Conservation (phyloP, 1,284 basidiomycete species). For the Trichosporon faecale region DNA sequence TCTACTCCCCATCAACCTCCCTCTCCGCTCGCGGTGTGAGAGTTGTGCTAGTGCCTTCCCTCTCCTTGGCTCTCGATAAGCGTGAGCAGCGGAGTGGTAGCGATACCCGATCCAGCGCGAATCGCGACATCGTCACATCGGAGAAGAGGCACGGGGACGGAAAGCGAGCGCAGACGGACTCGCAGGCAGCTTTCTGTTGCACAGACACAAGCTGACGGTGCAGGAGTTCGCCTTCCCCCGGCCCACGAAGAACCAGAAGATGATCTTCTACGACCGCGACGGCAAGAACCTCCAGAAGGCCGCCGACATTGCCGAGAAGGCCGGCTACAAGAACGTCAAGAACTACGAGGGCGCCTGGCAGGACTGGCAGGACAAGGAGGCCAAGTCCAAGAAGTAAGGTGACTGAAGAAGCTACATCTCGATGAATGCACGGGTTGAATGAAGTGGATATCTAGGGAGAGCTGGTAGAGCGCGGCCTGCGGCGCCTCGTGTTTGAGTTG, state of each 20-base stretch:
- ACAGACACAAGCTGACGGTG: background rate
- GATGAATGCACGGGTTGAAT: background rate
- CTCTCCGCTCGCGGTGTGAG: too few species aligned
- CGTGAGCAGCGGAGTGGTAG: too few species aligned
- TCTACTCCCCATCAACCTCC: too few species aligned
- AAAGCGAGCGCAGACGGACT: too few species aligned
- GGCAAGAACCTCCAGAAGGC: constrained; percentile 77
- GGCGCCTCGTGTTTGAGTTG: too few species aligned
- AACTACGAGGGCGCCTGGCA: constrained; percentile 60
- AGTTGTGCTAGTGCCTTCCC: too few species aligned
- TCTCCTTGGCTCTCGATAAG: too few species aligned
- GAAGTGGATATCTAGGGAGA: too few species aligned
- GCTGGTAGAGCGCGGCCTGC: too few species aligned
- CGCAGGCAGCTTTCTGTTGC: background rate
- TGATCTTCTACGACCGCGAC: constrained; percentile 86
- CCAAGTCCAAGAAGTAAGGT: constrained; percentile 10
- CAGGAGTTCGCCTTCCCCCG: constrained; percentile 71
- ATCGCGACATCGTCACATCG: background rate
- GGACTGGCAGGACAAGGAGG: constrained; percentile 16
- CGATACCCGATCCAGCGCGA: too few species aligned
- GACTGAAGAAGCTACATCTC: background rate
- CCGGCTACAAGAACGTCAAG: constrained; percentile 74
- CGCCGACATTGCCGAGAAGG: constrained; percentile 71
- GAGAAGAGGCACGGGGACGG: background rate
- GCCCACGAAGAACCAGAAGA: constrained; percentile 65